Base-by-base conservation (phyloP, 176 grass and related monocot genomes). In the Olyra latifolia region DNA sequence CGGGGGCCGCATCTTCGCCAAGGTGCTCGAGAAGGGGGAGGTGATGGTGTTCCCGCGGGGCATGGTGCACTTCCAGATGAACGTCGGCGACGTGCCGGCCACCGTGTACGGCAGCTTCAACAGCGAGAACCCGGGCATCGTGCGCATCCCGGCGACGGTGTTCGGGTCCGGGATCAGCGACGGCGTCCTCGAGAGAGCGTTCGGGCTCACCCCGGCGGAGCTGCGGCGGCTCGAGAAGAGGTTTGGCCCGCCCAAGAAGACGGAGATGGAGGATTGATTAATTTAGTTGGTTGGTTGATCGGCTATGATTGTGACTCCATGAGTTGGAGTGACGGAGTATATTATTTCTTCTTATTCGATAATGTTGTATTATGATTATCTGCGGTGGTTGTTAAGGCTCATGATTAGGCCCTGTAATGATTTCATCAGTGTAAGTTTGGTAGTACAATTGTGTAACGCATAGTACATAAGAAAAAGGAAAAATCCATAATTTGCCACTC, bases 51-150 rank as follows among this genome's bases (percentile, higher is more conserved):
- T 92, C 86, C 93, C 90, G 4, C 49, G 45, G 0, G 93, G 65
- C 22, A 88, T 96, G 93, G 50, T 96, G 47, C 90, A 96, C 70
- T 96, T 96, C 86, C 93, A 96, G 90, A 78, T 92, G 69, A 96
- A 96, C 88, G 85, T 90, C 24, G 90, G 90, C 70, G 79, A 88
- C 72, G 65, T 73, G 25, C 85, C 78, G 11, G 93, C 93, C 13
- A 79, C 84, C 0, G 87, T 96, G 0, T 96, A 69, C 32, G 90
- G 93, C 1, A 93, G 45, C 59, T 96, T 96, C 74, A 92, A 96
- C 71, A 93, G 90, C 86, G 84, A 96, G 90, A 96, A 92, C 78
- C 93, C 93, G 0, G 93, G 93, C 27, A 29, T 92, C 22, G 88
- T 96, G 71, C 81, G 93, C 64, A 72, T 96, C 77, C 93, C 90